Evolutionary conservation across 2,329 filamentous ascomycete species (phyloP).

Genomic region (Xylariaceae sp.): DNA sequence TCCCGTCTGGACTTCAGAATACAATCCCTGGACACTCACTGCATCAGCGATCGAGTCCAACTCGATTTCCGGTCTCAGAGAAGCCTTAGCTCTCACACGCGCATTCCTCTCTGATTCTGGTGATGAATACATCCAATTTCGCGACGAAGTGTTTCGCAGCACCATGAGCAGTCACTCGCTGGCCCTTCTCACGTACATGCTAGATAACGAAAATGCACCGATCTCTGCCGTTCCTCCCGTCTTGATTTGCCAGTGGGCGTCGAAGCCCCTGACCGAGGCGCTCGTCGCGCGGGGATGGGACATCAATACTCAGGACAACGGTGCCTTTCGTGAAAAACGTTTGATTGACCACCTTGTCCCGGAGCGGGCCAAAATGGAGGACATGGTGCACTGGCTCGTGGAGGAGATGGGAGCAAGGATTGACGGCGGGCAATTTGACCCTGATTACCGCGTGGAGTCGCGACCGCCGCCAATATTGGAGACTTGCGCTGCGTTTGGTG

Average conservation of each 20-base stretch:
- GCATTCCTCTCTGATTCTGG: not conserved
- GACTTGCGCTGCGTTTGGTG: conserved; percentile 2
- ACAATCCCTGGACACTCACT: not conserved
- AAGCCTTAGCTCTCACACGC: not conserved
- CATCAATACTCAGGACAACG: not conserved
- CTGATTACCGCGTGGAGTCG: too few species aligned
- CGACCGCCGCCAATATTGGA: conserved; percentile 5
- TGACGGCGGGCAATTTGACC: not conserved
- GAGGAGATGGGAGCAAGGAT: conserved; percentile 5
- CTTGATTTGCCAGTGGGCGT: not conserved
- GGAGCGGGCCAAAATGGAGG: not conserved
- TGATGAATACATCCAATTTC: conserved; percentile 2
- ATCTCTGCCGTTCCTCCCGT: not conserved
- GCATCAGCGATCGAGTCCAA: not conserved
- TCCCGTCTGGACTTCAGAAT: not conserved
- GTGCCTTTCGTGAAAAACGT: not conserved
- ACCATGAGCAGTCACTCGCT: not conserved
- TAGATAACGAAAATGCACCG: conserved; percentile 4
- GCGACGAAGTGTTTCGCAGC: not conserved
- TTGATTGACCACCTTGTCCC: conserved; percentile 6
- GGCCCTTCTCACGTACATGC: conserved; percentile 1
- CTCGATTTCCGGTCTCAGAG: not conserved
- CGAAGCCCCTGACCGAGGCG: conserved; percentile 4
- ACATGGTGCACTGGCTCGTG: conserved; percentile 6
- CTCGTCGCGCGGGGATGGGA: conserved; percentile 5